Evolutionary conservation across 2,329 filamentous ascomycete genomes (phyloP).

Genomic region (Talaromyces islandicus): DNA sequence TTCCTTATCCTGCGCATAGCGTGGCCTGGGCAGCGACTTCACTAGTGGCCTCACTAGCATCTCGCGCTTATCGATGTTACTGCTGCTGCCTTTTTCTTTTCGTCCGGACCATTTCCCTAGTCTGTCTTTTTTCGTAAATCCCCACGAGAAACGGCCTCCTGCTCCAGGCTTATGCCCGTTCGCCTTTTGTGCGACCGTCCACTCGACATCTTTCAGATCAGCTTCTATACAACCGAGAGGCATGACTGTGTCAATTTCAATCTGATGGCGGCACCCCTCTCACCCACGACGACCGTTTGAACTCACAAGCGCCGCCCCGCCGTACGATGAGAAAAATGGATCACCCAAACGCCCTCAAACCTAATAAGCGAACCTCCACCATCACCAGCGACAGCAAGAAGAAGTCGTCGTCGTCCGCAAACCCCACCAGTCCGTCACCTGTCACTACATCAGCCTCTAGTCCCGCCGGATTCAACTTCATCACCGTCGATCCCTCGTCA

Average conservation of each 20-base stretch:
- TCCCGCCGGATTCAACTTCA: conserved; percentile 10
- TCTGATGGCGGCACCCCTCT: background rate
- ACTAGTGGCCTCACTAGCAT: background rate
- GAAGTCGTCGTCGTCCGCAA: background rate
- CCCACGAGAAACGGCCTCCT: background rate
- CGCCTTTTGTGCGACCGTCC: background rate
- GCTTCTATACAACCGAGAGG: background rate
- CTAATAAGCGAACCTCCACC: background rate
- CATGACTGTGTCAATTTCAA: background rate
- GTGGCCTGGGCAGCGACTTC: background rate
- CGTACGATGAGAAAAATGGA: conserved; percentile 6
- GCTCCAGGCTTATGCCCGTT: background rate
- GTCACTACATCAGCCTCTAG: background rate
- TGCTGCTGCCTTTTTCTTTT: background rate
- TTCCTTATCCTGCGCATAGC: background rate
- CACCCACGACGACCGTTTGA: background rate
- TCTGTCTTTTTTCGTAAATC: background rate
- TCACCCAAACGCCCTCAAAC: background rate
- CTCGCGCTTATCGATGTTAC: background rate
- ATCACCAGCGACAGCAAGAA: background rate
- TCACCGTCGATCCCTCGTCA: conserved; percentile 12
- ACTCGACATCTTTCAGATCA: background rate
- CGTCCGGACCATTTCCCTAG: background rate
- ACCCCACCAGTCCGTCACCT: background rate
- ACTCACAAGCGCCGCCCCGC: background rate